Conservation (phyloP, 371 early-diverging fungal genomes). For the Antonospora locustae region DNA sequence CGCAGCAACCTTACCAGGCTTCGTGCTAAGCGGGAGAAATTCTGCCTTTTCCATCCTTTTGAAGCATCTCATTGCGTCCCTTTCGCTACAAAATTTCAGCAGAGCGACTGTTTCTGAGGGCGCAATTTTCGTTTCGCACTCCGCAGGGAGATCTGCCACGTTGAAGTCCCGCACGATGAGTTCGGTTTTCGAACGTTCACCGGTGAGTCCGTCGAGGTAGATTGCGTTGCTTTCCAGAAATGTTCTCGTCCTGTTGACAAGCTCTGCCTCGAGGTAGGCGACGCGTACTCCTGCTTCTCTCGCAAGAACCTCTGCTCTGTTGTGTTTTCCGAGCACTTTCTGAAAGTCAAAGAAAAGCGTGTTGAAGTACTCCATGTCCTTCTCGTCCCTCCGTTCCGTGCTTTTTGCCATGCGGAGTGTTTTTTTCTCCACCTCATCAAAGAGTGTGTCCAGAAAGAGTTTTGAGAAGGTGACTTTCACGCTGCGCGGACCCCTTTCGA, state of each 20-base stretch:
- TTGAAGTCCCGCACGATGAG: conserved; percentile 42
- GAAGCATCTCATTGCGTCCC: conserved; percentile 39
- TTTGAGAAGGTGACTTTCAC: no score
- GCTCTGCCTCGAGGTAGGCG: conserved; percentile 49
- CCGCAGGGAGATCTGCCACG: conserved; percentile 15
- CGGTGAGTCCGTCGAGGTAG: conserved; percentile 16
- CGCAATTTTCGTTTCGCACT: conserved; percentile 28
- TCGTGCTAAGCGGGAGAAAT: background rate
- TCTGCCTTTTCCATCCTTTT: conserved; percentile 33
- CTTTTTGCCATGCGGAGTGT: conserved; percentile 25
- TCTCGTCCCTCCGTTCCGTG: conserved; percentile 26
- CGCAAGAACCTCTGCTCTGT: conserved; percentile 43
- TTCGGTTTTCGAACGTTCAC: conserved; percentile 13
- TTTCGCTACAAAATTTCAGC: conserved; percentile 45
- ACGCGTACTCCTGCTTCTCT: conserved; percentile 48
- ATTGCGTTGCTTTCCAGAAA: conserved; percentile 48
- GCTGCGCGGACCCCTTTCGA: no score
- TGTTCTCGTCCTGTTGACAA: conserved; percentile 50
- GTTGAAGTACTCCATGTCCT: conserved; percentile 34
- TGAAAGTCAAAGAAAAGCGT: conserved; percentile 54
- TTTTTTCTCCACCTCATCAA: conserved; percentile 39
- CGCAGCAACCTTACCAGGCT: conserved; percentile 30
- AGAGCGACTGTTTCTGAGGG: conserved; percentile 52
- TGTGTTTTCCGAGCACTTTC: conserved; percentile 46
- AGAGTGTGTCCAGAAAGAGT: no score